phyloP scores from a whole-genome alignment of 176 grass and related monocot genomes.

The Oropetium thomaeum region DNA sequence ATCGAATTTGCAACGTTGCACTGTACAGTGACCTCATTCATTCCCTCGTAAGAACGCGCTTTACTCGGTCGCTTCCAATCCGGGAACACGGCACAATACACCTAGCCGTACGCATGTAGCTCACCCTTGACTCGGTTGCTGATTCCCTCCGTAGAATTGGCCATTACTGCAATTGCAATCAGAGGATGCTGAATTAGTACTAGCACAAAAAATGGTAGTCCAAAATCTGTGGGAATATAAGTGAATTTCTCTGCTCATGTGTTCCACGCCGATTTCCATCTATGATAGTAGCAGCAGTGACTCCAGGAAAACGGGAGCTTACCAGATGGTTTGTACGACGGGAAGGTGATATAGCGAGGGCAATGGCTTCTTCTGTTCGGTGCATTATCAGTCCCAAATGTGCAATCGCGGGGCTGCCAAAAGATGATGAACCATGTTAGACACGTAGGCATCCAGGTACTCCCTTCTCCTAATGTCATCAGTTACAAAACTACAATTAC shows the following conservation, averaged over 20 bases:
- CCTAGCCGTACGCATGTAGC: background rate
- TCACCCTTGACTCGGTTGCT: background rate
- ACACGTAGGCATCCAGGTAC: background rate
- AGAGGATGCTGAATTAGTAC: background rate
- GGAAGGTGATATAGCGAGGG: slow-evolving; percentile 46
- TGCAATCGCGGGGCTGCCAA: slow-evolving; percentile 47
- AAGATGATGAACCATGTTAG: background rate
- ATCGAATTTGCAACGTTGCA: background rate
- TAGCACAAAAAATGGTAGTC: background rate
- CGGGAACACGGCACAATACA: background rate
- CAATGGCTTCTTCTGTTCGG: slow-evolving; percentile 29
- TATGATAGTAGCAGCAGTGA: background rate
- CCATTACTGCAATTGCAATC: slow-evolving; percentile 22
- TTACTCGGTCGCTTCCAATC: too few species aligned
- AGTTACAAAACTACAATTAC: background rate
- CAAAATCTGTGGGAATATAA: background rate
- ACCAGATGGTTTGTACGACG: slow-evolving; percentile 35
- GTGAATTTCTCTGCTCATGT: background rate
- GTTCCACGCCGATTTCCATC: background rate
- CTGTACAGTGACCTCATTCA: background rate
- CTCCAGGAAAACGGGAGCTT: background rate
- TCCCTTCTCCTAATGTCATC: background rate
- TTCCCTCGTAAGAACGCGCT: background rate
- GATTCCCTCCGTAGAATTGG: slow-evolving; percentile 1
- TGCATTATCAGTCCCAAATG: background rate